phyloP scores from a whole-genome alignment of 352 stramenopile species.

The Thraustotheca clavata region DNA sequence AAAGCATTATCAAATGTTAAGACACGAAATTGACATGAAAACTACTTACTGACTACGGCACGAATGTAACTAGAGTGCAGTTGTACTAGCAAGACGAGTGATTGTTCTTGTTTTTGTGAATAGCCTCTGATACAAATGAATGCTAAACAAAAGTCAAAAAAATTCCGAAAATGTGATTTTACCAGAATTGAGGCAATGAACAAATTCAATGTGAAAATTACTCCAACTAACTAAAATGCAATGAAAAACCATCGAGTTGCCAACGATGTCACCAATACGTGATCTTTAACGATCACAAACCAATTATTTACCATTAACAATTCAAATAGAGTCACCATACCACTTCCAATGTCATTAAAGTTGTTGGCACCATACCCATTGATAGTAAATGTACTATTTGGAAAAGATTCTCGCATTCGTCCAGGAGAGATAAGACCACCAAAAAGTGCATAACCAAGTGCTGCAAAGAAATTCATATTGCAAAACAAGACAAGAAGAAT shows the following conservation, averaged over 20 bases:
- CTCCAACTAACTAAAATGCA: conserved; percentile 57
- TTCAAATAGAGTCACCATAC: conserved; percentile 59
- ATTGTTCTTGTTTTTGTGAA: no score
- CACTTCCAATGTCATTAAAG: conserved; percentile 62
- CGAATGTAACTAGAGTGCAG: no score
- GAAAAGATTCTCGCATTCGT: conserved; percentile 26
- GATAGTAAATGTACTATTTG: conserved; percentile 33
- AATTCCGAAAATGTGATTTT: no score
- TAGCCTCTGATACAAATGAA: no score
- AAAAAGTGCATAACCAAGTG: conserved; percentile 53
- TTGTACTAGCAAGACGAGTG: no score
- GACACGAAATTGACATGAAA: no score
- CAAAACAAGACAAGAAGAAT: conserved; percentile 25
- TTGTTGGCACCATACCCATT: conserved; percentile 63
- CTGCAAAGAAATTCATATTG: conserved; percentile 48
- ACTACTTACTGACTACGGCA: no score
- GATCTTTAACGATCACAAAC: conserved; percentile 61
- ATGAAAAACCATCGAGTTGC: conserved; percentile 62
- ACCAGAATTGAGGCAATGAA: conserved; percentile 45
- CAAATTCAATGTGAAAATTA: conserved; percentile 64
- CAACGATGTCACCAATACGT: conserved; percentile 38
- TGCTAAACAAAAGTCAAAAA: no score
- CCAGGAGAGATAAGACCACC: conserved; percentile 40
- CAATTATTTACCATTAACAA: conserved; percentile 75
- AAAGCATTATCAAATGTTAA: no score